These are phyloP conservation scores for Aegilops tauschii DNA, from an alignment of 176 grass and related monocot species.

Conservation along the genomic window DNA sequence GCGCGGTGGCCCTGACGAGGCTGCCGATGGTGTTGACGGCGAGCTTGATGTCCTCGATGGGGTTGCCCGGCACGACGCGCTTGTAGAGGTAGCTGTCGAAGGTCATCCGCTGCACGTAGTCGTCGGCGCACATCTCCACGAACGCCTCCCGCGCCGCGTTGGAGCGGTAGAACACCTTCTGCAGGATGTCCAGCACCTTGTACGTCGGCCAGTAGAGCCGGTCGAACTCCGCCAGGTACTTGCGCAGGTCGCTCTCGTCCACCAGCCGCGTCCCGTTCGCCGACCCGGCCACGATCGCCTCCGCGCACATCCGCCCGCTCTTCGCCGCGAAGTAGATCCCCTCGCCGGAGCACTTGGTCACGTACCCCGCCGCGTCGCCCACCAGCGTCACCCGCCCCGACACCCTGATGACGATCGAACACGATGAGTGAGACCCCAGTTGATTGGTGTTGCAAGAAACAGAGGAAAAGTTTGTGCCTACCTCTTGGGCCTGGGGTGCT, in stretches of 20 bases:
- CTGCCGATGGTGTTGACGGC: conserved; percentile 94
- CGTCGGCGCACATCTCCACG: conserved; percentile 98
- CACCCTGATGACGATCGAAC: conserved; percentile 41
- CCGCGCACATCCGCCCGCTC: conserved; percentile 89
- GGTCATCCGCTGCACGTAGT: conserved; percentile 98
- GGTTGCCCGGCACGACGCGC: conserved; percentile 94
- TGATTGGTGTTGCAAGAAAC: background rate
- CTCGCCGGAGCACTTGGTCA: conserved; percentile 97
- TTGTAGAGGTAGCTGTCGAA: conserved; percentile 99
- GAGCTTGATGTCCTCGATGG: conserved; percentile 90
- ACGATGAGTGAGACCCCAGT: background rate
- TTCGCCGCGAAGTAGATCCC: conserved; percentile 99
- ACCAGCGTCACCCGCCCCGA: conserved; percentile 65
- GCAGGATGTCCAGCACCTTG: conserved; percentile 98
- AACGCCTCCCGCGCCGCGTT: conserved; percentile 90
- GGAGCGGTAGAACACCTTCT: conserved; percentile 99
- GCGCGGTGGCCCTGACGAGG: conserved; percentile 83
- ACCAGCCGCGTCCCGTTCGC: conserved; percentile 77
- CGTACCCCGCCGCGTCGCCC: conserved; percentile 92
- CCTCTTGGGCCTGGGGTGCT: conserved; percentile 86
- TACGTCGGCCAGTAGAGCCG: conserved; percentile 95
- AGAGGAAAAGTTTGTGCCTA: background rate
- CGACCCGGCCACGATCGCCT: conserved; percentile 84
- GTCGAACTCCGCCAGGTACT: conserved; percentile 93
- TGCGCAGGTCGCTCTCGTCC: conserved; percentile 89